Base-by-base conservation (phyloP, 257 asterid species). In the Asclepias syriaca region DNA sequence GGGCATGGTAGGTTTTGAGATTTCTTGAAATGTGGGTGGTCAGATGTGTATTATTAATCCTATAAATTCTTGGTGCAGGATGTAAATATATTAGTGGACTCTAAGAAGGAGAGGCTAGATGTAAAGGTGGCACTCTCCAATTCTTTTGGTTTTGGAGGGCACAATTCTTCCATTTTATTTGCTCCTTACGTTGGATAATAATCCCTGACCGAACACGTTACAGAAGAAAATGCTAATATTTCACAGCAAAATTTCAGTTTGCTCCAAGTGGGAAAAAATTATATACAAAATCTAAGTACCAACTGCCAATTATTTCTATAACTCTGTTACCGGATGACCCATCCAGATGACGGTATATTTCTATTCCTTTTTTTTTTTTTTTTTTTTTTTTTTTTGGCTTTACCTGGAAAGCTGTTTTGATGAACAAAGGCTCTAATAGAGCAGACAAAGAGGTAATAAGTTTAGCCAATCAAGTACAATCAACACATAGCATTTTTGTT, bases 91-190 rank as follows among this genome's bases (percentile, higher is more conserved):
- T 68, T 85, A 7, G 85, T 75, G 1, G 86, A 87, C 54, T 27
- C 67, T 18, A 18, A 57, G 75, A 83, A 76, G 80, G 86, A 85
- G 59, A 69, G 63, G 1, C 39, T 85, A 39, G 78, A 72, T 37
- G 51, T 81, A 60, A 83, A 78, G 67, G 85, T 75, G 51, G 89
- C 87, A 46, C 81, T 85, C 16, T 85, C 90, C 18, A 83, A 79
- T 72, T 83, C 87, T 57, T 68, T 83, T 68, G 84, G 86, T 43
- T 77, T 83, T 68, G 85, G 82, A 27, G 89, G 90, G 13, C 83
- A 79, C 75, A 83, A 78, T 74, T 82, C 84, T 12, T 76, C 85
- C 45, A 72, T 85, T 76, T 45, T 85, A 24, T 78, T 82, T 51
- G 77, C 81, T 3, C 83, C 89, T 37, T 85, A 60, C 70, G 60